Percentiles rank a stretch among this genome's conserved stretches.
Evolutionary conservation across 768 basidiomycete species (phyloP).

Genomic region (Krasilnikovozyma curviuscula): DNA sequence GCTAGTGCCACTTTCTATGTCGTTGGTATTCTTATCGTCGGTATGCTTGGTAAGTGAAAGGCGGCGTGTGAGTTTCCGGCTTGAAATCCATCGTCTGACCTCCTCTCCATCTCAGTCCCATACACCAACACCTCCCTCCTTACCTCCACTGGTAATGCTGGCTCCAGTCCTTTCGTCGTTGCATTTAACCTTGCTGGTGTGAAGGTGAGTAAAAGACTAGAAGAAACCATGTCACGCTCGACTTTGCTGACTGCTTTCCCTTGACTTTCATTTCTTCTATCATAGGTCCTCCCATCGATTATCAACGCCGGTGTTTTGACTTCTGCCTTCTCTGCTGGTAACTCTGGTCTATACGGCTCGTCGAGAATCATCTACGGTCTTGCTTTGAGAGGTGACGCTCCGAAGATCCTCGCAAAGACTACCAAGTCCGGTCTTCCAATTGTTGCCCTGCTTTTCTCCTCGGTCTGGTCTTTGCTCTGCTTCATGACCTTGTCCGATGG

Average conservation of each 20-base stretch:
- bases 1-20: too few species aligned
- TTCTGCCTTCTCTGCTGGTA: constrained; percentile 3
- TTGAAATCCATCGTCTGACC: too few species aligned
- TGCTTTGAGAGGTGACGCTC: constrained; percentile 27
- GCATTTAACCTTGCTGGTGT: constrained; percentile 58
- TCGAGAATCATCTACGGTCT: constrained; percentile 28
- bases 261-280: too few species aligned
- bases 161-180: constrained; percentile 65
- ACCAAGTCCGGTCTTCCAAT: constrained; percentile 37
- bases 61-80: too few species aligned
- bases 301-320: constrained; percentile 53
- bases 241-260: too few species aligned
- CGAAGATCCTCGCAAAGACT: constrained; percentile 34
- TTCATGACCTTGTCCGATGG: constrained; percentile 3
- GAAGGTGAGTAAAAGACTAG: too few species aligned
- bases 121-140: constrained; percentile 42
- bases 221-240: too few species aligned
- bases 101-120: too few species aligned
- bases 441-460: constrained; percentile 17
- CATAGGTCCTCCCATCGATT: constrained; percentile 32
- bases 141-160: constrained; percentile 40
- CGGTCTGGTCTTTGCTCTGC: constrained; percentile 17
- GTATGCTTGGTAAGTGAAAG: too few species aligned
- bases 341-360: constrained; percentile 21
- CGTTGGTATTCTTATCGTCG: too few species aligned